Evolutionary conservation across 495 filamentous ascomycete genomes (phyloP), one percentile per base, ranked within the genome.

Genomic region (Copromyces sp.): DNA sequence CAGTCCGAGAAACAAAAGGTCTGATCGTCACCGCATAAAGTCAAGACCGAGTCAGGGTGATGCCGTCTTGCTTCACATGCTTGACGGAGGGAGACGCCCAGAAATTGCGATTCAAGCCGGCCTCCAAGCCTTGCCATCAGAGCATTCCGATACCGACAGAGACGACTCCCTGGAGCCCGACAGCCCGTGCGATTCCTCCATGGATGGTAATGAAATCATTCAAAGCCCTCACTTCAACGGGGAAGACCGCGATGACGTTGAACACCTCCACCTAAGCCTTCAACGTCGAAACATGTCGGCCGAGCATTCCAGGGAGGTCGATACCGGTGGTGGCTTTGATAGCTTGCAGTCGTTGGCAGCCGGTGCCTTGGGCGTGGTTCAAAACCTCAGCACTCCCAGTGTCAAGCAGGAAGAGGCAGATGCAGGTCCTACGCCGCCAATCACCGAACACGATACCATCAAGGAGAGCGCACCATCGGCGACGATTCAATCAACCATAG

Each of bases 1-100:
- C 70, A 81, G 77, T 69, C 71, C 76, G 70, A 79, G 79, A 70
- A 71, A 73, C 70, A 82, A 78, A 74, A 81, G 77, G 78, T 81
- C 84, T 81, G 81, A 81, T 79, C 75, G 79, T 80, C 83, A 37
- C 35, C 35, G 82, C 68, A 77, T 74, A 72, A 83, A 81, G 81
- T 73, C 79, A 73, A 78, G 77, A 75, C 78, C 81, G 69, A 81
- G 77, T 72, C 84, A 82, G 73, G 88, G 86, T 76, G 86, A 90
- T 86, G 86, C 81, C 59, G 84, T 88, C 69, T 78, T 90, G 74
- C 81, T 90, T 42, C 77, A 78, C 38, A 81, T 83, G 73, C 84
- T 90, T 69, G 86, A 81, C 77, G 83, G 81, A 72, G 83, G 86
- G 72, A 84, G 84, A 73, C 80, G 78, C 41, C 78, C 77, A 17